Conservation (phyloP, 1,139 yeast genomes). For the Geotrichum candidum region DNA sequence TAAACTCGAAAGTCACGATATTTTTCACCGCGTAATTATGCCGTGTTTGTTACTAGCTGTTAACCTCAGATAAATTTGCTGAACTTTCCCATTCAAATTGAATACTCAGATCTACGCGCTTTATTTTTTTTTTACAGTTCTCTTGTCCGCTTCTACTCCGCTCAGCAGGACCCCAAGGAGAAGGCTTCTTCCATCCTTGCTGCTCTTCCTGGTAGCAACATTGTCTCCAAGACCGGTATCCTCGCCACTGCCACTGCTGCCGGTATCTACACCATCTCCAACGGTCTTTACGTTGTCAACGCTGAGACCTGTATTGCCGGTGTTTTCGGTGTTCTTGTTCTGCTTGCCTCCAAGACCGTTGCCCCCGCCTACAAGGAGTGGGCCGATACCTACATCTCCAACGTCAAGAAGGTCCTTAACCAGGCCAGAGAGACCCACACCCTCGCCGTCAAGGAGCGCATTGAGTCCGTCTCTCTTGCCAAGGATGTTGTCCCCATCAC, state of each 20-base stretch:
- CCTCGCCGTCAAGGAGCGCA: conserved; percentile 87
- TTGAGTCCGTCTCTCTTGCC: conserved; percentile 77
- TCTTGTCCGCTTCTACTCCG: conserved; percentile 33
- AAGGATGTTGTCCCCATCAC: conserved; percentile 91
- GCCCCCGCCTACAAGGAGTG: conserved; percentile 94
- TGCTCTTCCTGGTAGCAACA: conserved; percentile 87
- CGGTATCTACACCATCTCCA: conserved; percentile 86
- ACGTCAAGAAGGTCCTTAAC: conserved; percentile 75
- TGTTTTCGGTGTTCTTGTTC: conserved; percentile 72
- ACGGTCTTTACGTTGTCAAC: conserved; percentile 86
- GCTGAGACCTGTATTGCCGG: conserved; percentile 85
- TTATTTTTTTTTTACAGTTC: conserved; percentile 10
- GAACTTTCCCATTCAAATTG: not conserved
- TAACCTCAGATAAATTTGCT: not conserved
- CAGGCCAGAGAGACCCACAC: conserved; percentile 88
- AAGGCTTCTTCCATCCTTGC: conserved; percentile 87
- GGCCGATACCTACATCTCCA: conserved; percentile 87
- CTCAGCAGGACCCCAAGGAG: conserved; percentile 68
- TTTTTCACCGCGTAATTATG: not conserved
- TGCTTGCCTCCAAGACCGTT: conserved; percentile 74
- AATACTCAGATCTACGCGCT: not conserved
- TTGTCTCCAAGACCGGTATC: conserved; percentile 87
- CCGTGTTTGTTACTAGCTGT: not conserved
- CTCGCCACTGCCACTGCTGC: conserved; percentile 95
- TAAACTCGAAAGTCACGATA: not conserved